These are phyloP conservation scores for Talaromyces sp. DNA, from an alignment of 2,329 filamentous ascomycete genomes.

Conservation along the genomic window DNA sequence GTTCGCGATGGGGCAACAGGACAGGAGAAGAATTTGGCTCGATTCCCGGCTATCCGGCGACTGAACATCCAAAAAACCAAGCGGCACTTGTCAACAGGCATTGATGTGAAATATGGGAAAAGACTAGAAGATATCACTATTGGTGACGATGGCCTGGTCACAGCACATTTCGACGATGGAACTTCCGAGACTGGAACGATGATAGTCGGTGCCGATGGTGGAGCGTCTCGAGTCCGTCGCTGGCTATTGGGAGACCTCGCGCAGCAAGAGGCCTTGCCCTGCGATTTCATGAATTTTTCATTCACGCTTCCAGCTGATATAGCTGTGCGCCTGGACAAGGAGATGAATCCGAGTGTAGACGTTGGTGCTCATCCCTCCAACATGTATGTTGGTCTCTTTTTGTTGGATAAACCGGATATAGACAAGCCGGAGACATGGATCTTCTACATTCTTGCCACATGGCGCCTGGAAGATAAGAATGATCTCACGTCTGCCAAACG, in stretches of 20 bases:
- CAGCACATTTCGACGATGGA: constrained; percentile 4
- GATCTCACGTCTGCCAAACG: neutral
- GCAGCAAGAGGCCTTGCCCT: constrained; percentile 1
- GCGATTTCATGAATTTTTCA: constrained; percentile 7
- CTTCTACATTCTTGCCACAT: constrained; percentile 6
- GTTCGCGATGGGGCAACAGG: constrained; percentile 1
- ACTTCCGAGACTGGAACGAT: constrained; percentile 2
- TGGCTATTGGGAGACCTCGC: constrained; percentile 2
- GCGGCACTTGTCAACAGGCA: neutral
- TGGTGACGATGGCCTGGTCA: neutral
- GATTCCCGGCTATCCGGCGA: neutral
- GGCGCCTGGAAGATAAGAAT: neutral
- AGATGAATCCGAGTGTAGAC: constrained; percentile 4
- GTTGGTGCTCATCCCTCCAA: constrained; percentile 1
- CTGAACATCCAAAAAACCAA: constrained; percentile 6
- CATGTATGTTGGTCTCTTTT: constrained; percentile 3
- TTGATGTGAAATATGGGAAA: constrained; percentile 4
- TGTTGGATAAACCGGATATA: constrained; percentile 5
- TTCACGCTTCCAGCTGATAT: neutral
- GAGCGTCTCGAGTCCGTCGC: constrained; percentile 3
- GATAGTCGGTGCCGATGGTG: constrained; percentile 5
- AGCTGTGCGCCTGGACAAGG: neutral
- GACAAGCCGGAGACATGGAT: constrained; percentile 2
- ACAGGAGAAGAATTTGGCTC: neutral
- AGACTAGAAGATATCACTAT: neutral